phyloP scores from a whole-genome alignment of 768 basidiomycete genomes.

The Cystofilobasidium macerans region DNA sequence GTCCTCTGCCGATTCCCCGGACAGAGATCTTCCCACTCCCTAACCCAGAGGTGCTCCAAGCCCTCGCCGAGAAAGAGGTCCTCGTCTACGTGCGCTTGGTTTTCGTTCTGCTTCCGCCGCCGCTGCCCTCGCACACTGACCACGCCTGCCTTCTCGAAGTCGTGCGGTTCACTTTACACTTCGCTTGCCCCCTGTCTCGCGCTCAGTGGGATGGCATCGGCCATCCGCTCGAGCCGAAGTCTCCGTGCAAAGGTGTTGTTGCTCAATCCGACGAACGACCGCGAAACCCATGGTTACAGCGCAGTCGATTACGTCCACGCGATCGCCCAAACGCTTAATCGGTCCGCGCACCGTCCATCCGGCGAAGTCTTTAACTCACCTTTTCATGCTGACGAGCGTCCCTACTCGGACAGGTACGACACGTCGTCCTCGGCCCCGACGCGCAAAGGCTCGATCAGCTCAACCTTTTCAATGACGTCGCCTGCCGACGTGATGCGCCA shows the following conservation, averaged over 20 bases:
- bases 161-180: constrained; percentile 90
- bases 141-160: constrained; percentile 33
- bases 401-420: constrained; percentile 14
- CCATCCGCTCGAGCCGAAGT: constrained; percentile 60
- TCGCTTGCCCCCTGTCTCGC: constrained; percentile 90
- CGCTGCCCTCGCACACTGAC: neutral
- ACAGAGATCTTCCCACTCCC: constrained; percentile 72
- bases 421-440: constrained; percentile 1
- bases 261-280: constrained; percentile 72
- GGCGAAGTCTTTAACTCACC: neutral
- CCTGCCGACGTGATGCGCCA: neutral
- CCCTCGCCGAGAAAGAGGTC: constrained; percentile 51
- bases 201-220: constrained; percentile 62
- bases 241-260: constrained; percentile 75
- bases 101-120: neutral
- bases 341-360: constrained; percentile 23
- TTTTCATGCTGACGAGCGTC: neutral
- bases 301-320: constrained; percentile 78
- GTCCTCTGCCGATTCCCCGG: neutral
- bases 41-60: constrained; percentile 64
- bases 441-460: neutral
- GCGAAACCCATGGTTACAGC: constrained; percentile 76
- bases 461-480: neutral
- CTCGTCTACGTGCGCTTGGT: constrained; percentile 58
- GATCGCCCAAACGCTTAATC: constrained; percentile 59